Conservation (phyloP, 768 basidiomycete species). For the Boletus vinaceobasis region DNA sequence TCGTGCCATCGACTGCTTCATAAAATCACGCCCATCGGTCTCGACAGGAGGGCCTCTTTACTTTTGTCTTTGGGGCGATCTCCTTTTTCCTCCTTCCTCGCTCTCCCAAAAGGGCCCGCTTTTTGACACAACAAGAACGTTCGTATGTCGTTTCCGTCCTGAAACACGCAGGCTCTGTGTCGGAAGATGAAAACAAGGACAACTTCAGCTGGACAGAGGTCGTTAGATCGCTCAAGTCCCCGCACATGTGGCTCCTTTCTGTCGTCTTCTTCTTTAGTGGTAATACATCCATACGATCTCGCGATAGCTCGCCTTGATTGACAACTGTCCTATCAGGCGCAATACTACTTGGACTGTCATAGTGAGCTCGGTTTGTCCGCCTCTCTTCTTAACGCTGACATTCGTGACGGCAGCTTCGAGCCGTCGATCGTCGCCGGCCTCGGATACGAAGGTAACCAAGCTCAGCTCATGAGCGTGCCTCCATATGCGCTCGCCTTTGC, state of each 20-base stretch:
- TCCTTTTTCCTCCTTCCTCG: conserved; percentile 50
- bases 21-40: background rate
- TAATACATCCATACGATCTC: conserved; percentile 17
- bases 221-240: conserved; percentile 42
- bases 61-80: conserved; percentile 50
- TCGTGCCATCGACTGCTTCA: background rate
- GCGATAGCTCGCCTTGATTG: background rate
- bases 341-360: conserved; percentile 16
- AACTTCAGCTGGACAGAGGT: conserved; percentile 59
- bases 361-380: conserved; percentile 15
- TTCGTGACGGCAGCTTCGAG: conserved; percentile 51
- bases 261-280: conserved; percentile 54
- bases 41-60: conserved; percentile 56
- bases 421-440: conserved; percentile 68
- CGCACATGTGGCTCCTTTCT: conserved; percentile 53
- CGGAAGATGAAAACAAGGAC: conserved; percentile 42
- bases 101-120: conserved; percentile 42
- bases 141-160: conserved; percentile 37
- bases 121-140: conserved; percentile 51
- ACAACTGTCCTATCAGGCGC: conserved; percentile 12
- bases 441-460: conserved; percentile 49
- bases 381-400: conserved; percentile 32
- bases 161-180: conserved; percentile 29
- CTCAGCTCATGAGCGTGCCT: conserved; percentile 56
- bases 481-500: conserved; percentile 50